Evolutionary conservation across 495 filamentous ascomycete genomes (phyloP).

Genomic region (Barbatosphaeria neglecta): DNA sequence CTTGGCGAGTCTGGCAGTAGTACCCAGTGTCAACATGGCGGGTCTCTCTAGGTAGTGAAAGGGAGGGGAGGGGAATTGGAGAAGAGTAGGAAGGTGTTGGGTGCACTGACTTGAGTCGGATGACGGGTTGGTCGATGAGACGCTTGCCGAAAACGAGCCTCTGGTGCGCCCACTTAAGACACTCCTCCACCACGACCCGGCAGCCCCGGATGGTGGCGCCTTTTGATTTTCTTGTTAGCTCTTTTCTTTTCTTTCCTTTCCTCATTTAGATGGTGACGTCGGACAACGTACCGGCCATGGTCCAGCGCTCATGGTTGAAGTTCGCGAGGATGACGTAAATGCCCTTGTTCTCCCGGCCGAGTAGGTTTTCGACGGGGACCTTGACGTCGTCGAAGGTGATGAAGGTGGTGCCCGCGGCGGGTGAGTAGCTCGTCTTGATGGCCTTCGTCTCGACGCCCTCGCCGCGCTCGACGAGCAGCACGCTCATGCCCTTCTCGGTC

Average conservation of each 20-base stretch:
- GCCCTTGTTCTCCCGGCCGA: slow-evolving; percentile 78
- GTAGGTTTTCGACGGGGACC: slow-evolving; percentile 66
- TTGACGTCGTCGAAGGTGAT: slow-evolving; percentile 81
- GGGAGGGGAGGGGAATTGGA: background rate
- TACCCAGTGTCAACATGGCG: too few species aligned
- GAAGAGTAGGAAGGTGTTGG: too few species aligned
- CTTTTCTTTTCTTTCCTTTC: too few species aligned
- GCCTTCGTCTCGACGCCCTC: slow-evolving; percentile 61
- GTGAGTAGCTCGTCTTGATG: slow-evolving; percentile 81
- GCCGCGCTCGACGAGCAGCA: slow-evolving; percentile 61
- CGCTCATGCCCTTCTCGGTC: slow-evolving; percentile 72
- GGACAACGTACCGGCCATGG: slow-evolving; percentile 50
- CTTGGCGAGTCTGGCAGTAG: slow-evolving; percentile 59
- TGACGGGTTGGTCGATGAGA: slow-evolving; percentile 73
- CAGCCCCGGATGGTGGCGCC: slow-evolving; percentile 52
- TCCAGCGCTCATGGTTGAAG: slow-evolving; percentile 74
- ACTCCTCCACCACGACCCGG: slow-evolving; percentile 68
- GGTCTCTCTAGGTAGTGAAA: too few species aligned
- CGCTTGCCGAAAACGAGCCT: slow-evolving; percentile 76
- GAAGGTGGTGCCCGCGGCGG: slow-evolving; percentile 66
- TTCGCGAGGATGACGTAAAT: slow-evolving; percentile 82
- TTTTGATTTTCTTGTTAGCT: too few species aligned
- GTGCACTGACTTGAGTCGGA: slow-evolving; percentile 60
- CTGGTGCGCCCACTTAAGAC: slow-evolving; percentile 82
- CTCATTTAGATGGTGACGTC: too few species aligned